Base-by-base conservation (phyloP, 495 filamentous ascomycete species). In the Endocarpon pusillum region DNA sequence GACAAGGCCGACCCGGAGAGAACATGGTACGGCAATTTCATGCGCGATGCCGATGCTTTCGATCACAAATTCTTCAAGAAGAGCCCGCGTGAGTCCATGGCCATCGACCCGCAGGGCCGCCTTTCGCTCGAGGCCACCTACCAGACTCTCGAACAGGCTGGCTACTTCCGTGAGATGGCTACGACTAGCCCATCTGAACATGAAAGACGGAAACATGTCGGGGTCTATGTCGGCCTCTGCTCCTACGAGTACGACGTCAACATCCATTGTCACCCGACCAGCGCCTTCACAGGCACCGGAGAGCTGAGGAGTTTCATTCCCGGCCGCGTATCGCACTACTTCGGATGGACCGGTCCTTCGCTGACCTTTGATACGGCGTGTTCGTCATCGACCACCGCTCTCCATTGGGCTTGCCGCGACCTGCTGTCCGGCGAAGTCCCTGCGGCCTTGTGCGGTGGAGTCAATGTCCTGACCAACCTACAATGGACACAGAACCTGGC, bases 21-120 rank as follows among this genome's bases (percentile, higher is more conserved):
- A 1, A 57, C 57, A 4, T 67, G 50, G 51, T 64, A 46, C 16
- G 67, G 55, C 0, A 66, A 67, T 31, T 67, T 69, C 23, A 33
- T 71, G 4, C 33, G 44, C 9, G 52, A 61, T 21, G 37, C 40
- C 10, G 62, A 65, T 34, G 47, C 48, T 9, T 71, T 67, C 22
- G 70, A 75, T 35, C 57, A 65, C 29, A 40, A 48, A 4, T 71
- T 74, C 51, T 75, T 71, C 54, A 57, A 52, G 32, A 57, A 49
- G 23, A 57, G 46, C 11, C 46, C 58, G 0, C 49, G 61, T 3
- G 70, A 75, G 42, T 55, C 57, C 0, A 40, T 46, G 12, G 48
- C 53, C 2, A 64, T 61, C 46, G 70, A 71, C 33, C 70, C 67
- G 0, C 64, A 68, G 33, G 65, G 66, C 26, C 48, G 68, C 0